Percentiles rank a stretch among this genome's conserved stretches.
phyloP scores from a whole-genome alignment of 2,329 filamentous ascomycete species.

The Fusarium sp. region DNA sequence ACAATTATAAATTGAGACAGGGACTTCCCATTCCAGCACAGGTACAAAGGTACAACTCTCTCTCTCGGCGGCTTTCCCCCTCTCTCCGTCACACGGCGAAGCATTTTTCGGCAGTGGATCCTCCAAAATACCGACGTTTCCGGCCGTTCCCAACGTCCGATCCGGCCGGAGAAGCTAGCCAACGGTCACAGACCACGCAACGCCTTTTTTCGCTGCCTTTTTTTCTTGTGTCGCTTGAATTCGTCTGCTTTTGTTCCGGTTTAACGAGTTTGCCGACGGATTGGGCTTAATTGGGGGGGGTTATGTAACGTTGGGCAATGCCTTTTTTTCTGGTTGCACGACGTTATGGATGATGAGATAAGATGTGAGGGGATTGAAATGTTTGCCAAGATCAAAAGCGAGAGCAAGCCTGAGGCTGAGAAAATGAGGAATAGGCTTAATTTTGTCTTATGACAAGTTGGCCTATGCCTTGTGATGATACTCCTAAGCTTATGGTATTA shows the following conservation, averaged over 20 bases:
- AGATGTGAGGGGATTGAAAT: neutral
- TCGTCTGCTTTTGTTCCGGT: constrained; percentile 27
- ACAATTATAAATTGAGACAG: neutral
- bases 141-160: constrained; percentile 38
- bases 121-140: constrained; percentile 41
- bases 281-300: constrained; percentile 8
- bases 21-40: neutral
- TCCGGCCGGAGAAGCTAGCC: constrained; percentile 16
- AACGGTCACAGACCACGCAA: constrained; percentile 15
- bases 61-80: constrained; percentile 8
- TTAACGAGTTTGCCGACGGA: constrained; percentile 32
- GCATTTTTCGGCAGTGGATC: constrained; percentile 33
- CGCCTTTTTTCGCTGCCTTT: neutral
- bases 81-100: constrained; percentile 21
- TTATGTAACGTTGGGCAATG: constrained; percentile 36
- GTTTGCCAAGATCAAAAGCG: neutral
- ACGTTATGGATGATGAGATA: neutral
- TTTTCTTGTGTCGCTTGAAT: constrained; percentile 16
- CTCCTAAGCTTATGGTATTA: neutral
- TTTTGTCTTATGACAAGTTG: neutral
- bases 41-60: constrained; percentile 3
- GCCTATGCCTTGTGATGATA: neutral
- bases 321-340: constrained; percentile 11
- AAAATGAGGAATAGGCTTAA: neutral
- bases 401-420: neutral